phyloP scores from a whole-genome alignment of 129 eudicot species.

The Erigeron canadensis region DNA sequence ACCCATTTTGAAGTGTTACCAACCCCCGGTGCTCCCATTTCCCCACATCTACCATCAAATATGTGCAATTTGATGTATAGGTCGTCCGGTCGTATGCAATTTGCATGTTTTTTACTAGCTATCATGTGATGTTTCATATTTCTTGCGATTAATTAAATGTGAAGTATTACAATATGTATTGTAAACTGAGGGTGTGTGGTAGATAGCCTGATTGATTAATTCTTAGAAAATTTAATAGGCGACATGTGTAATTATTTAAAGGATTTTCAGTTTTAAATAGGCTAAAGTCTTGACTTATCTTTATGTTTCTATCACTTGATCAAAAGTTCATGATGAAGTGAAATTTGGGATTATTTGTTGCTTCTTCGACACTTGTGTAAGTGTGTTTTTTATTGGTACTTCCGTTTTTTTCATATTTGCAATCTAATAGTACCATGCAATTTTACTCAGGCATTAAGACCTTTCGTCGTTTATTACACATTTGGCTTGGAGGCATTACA shows the following conservation, averaged over 20 bases:
- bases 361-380: not conserved
- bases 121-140: not conserved
- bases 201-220: too few species aligned
- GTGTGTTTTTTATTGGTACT: not conserved
- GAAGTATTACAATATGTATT: not conserved
- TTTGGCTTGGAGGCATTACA: slow-evolving; percentile 59
- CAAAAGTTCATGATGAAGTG: not conserved
- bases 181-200: not conserved
- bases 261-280: not conserved
- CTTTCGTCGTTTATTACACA: slow-evolving; percentile 67
- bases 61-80: not conserved
- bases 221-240: too few species aligned
- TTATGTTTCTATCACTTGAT: not conserved
- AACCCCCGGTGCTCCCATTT: not conserved
- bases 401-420: not conserved
- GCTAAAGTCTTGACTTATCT: not conserved
- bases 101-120: not conserved
- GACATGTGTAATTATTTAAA: too few species aligned
- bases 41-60: not conserved
- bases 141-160: not conserved
- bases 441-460: slow-evolving; percentile 57
- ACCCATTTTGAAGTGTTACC: not conserved
- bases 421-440: slow-evolving; percentile 11
- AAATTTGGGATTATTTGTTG: not conserved
- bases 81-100: slow-evolving; percentile 4